A percentile compares a stretch with the other conserved stretches of the same genome.
These are phyloP conservation scores for Plasmopara halstedii DNA, from an alignment of 352 stramenopile species.

Conservation along the genomic window DNA sequence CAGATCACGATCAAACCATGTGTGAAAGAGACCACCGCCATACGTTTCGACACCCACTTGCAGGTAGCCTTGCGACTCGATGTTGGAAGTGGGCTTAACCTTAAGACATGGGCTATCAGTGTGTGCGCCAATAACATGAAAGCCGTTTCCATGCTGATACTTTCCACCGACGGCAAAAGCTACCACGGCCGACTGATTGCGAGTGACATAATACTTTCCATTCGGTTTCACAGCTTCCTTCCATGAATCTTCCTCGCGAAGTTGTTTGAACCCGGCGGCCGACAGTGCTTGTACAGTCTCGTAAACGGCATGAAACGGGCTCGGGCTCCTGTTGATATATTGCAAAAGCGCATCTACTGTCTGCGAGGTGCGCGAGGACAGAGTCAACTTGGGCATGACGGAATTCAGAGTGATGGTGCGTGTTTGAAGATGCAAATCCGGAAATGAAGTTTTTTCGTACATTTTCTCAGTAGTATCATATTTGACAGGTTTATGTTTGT, in stretches of 20 bases:
- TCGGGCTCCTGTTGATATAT: conserved; percentile 92
- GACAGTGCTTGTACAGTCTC: conserved; percentile 76
- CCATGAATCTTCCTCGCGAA: conserved; percentile 83
- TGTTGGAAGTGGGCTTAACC: conserved; percentile 92
- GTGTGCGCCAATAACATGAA: conserved; percentile 96
- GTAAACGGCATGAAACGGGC: conserved; percentile 92
- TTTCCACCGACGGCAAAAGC: conserved; percentile 93
- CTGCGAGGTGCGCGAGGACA: conserved; percentile 51
- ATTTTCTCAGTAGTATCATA: too few species aligned
- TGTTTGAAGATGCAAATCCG: not conserved
- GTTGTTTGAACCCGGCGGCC: conserved; percentile 86
- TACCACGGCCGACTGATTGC: conserved; percentile 94
- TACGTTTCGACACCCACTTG: conserved; percentile 80
- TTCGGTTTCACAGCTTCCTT: conserved; percentile 44
- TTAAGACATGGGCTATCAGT: conserved; percentile 95
- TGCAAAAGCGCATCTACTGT: conserved; percentile 76
- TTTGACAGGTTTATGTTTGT: too few species aligned
- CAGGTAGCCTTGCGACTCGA: conserved; percentile 77
- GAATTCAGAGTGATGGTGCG: not conserved
- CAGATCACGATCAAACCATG: conserved; percentile 97
- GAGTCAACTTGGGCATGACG: conserved; percentile 34
- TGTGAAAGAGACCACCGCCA: conserved; percentile 94
- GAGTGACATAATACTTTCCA: conserved; percentile 97
- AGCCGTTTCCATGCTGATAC: conserved; percentile 88
- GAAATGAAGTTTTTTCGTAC: conserved; percentile 5